Evolutionary conservation across 805 yeast genomes (phyloP), one percentile per base, ranked within the genome.

Genomic region (Scheffersomyces spartinae): DNA sequence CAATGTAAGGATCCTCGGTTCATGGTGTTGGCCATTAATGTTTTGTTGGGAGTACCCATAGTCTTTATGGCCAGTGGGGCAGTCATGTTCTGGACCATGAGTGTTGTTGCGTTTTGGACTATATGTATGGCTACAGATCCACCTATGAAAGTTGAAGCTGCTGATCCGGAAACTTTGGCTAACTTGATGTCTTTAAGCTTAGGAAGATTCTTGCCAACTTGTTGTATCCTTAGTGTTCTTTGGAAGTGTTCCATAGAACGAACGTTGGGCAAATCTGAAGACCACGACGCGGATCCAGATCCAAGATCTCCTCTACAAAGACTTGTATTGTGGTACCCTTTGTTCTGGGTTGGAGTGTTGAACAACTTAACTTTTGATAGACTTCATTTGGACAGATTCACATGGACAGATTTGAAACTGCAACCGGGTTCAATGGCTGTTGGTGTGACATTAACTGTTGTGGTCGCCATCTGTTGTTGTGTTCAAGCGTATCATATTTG

Each of bases 321-420:
- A 23, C 39, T 66, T 1, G 20, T 71, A 0, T 45, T 71, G 15
- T 86, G 94, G 91, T 80, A 79, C 34, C 79, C 86, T 0, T 58
- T 77, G 3, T 79, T 79, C 43, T 83, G 94, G 93, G 40, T 81
- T 3, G 95, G 95, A 2, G 63, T 81, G 17, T 61, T 85, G 40
- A 85, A 86, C 47, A 86, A 84, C 49, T 65, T 82, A 39, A 83
- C 94, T 0, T 84, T 88, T 52, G 97, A 85, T 43, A 57, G 86
- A 32, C 52, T 88, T 7, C 95, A 96, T 0, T 75, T 86, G 7
- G 97, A 88, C 45, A 60, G 98, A 28, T 57, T 88, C 21, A 81
- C 88, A 1, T 39, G 71, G 3, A 52, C 58, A 7, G 97, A 88
- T 45, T 54, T 88, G 15, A 69, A 64, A 34, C 66, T 68, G 15